Base-by-base conservation (phyloP, 2,329 filamentous ascomycete genomes). In the Penicillium sp. region DNA sequence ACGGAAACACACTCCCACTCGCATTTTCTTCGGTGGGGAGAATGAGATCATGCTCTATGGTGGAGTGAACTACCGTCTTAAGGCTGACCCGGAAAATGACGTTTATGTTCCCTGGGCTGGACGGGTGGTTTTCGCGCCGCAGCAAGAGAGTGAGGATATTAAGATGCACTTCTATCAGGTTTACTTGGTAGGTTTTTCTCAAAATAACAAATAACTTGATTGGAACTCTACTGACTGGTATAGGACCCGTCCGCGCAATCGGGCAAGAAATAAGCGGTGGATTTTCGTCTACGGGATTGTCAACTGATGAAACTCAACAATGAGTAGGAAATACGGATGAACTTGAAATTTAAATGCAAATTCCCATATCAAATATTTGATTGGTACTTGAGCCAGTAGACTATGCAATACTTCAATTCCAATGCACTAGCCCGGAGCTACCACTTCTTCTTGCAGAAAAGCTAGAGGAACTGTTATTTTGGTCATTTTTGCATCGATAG, bases 81-180 rank as follows among this genome's bases (percentile, higher is more conserved):
- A 66, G 59, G 62, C 63, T n/a, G 59, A 69, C 37, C 60, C 63
- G 3, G 64, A 60, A 21, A 67, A 55, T n/a, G 70, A 73, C 52
- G 64, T 73, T 7, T 67, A 73, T 62, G 65, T 75, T 33, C 70
- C 71, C 6, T 75, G 73, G 73, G 71, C 72, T 27, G 73, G 68
- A 45, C 59, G 73, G 41, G 73, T 71, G 19, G 72, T 72, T 14
- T 75, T 75, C 63, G 70, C 62, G 26, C 59, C 60, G 3, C 51
- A 56, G 22, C 56, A 60, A 52, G 62, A 62, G 21, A 61, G 58
- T 1, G 64, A 61, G 43, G 64, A 47, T 43, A 52, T 70, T 19
- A 74, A 67, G 62, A 75, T 75, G 72, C 66, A 56, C 59, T 75
- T 74, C 59, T 75, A 75, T 67, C 73, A 75, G 61, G 73, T 75